Conservation (phyloP, 2,329 filamentous ascomycete species). For the Talaromyces sp. region DNA sequence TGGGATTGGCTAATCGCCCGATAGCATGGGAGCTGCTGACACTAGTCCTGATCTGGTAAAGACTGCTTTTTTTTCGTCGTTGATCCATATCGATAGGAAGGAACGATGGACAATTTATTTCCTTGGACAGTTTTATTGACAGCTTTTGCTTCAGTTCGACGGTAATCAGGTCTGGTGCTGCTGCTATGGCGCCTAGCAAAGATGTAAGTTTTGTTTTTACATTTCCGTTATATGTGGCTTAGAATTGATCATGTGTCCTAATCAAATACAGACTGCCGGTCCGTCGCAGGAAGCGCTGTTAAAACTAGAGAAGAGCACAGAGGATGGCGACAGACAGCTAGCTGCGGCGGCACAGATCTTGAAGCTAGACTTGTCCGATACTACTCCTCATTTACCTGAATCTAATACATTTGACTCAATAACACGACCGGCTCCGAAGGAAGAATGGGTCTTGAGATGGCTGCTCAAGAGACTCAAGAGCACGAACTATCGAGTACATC, state of each 20-base stretch:
- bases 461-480: conserved; percentile 55
- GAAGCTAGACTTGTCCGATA: conserved; percentile 30
- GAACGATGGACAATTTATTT: conserved; percentile 2
- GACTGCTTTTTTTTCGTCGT: conserved; percentile 6
- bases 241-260: not conserved
- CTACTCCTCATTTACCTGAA: not conserved
- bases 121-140: not conserved
- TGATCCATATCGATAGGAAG: conserved; percentile 2
- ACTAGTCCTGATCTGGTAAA: conserved; percentile 2
- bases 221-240: not conserved
- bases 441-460: conserved; percentile 65
- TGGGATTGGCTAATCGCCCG: not conserved
- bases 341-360: conserved; percentile 41
- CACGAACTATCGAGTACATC: conserved; percentile 40
- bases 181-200: conserved; percentile 11
- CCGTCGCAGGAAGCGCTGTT: conserved; percentile 42
- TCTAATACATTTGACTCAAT: not conserved
- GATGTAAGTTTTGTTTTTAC: not conserved
- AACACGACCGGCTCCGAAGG: conserved; percentile 39
- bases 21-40: not conserved
- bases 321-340: conserved; percentile 35
- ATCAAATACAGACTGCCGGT: conserved; percentile 29
- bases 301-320: conserved; percentile 41
- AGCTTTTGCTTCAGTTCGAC: not conserved
- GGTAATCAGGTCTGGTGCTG: not conserved